Base-by-base conservation (phyloP, 2,329 filamentous ascomycete genomes). In the Ophiostoma populinum region DNA sequence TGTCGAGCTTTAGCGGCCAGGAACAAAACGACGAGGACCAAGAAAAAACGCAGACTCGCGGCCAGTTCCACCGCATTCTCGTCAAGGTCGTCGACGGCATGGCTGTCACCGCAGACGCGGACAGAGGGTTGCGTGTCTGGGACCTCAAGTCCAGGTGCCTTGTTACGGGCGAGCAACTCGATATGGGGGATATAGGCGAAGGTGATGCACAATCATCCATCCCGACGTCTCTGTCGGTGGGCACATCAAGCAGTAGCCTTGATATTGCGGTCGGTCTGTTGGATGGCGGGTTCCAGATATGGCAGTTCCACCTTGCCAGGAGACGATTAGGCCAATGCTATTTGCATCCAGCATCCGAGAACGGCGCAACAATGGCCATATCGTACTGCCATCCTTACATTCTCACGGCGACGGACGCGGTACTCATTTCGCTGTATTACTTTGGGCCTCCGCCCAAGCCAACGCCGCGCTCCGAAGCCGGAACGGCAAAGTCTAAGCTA, bases 81-180 rank as follows among this genome's bases (percentile, higher is more conserved):
- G 80, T 86, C 32, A 82, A 80, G 51, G 67, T 92, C 42, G 68
- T 77, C 27, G 73, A 82, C 38, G 79, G 82, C 1, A 59, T 85
- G 15, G 74, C 90, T 7, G 70, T 90, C 35, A 90, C 82, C 4
- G 83, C 70, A 1, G 82, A 92, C 51, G 56, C 58, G 6, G 54
- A 57, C 2, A 66, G 67, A 32, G 85, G 85, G 1, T 58, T 95
- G 32, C 68, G 82, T 24, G 82, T 74, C 1, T 94, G 85, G 85
- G 70, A 75, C 40, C 60, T 81, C 18, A 79, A 70, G 48, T 70
- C 67, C 3, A 71, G 66, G 41, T 53, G 58, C 17, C 55, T 80
- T 24, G 51, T 86, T 25, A 75, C 75, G 6, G 57, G 62, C 31
- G 49, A 50, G 12, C 39, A 40, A 3, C 48, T 73, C 16, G 13